A percentile compares a stretch with the other conserved stretches of the same genome.
These are phyloP conservation scores for Blastobotrys malaysiensis DNA, from an alignment of 1,139 yeast genomes.

Conservation along the genomic window DNA sequence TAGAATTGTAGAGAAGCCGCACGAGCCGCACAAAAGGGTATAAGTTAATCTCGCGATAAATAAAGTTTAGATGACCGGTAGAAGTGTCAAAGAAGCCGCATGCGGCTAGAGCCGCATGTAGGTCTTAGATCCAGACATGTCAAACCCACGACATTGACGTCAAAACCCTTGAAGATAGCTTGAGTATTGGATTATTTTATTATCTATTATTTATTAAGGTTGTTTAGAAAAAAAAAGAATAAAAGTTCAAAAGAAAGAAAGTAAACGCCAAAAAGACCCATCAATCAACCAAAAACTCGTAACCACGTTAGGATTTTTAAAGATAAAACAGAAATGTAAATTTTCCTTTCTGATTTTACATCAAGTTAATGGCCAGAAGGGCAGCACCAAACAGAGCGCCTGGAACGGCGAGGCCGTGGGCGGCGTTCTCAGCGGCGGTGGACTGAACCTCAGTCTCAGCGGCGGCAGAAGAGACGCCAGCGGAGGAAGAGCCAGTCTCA, in stretches of 20 bases:
- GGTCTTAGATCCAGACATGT: neutral
- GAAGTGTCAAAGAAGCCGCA: neutral
- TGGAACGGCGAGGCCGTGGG: constrained; percentile 3
- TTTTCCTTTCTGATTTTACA: neutral
- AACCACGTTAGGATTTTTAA: neutral
- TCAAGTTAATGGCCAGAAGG: constrained; percentile 6
- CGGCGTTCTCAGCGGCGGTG: constrained; percentile 1
- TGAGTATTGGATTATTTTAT: neutral
- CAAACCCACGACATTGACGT: neutral
- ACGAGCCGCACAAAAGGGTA: too few relatives aligned
- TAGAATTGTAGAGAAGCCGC: too few relatives aligned
- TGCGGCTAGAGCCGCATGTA: neutral
- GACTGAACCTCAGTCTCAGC: constrained; percentile 1
- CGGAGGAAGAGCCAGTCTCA: neutral
- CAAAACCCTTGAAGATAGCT: neutral
- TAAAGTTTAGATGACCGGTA: too few relatives aligned
- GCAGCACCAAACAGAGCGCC: constrained; percentile 6
- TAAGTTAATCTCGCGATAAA: too few relatives aligned
- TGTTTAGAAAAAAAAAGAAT: too few relatives aligned
- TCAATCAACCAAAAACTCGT: neutral
- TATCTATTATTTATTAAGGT: neutral
- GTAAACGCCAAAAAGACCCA: neutral
- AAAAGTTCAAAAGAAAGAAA: neutral
- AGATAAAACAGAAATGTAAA: neutral
- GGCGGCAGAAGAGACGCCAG: constrained; percentile 1